These are phyloP conservation scores for Saccharomyces kudriavzevii DNA, from an alignment of 805 yeast genomes.

Conservation along the genomic window DNA sequence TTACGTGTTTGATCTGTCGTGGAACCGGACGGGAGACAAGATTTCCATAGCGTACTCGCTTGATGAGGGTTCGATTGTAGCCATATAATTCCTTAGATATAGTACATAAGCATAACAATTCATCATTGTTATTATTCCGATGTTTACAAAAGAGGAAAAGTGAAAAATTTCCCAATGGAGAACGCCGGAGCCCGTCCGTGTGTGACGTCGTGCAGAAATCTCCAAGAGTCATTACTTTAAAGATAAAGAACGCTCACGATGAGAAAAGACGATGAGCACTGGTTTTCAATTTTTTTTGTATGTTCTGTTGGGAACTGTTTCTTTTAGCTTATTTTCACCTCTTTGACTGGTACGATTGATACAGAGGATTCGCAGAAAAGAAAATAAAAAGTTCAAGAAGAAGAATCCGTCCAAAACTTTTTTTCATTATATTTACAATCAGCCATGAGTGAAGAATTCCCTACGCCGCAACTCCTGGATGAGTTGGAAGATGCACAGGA, in stretches of 20 bases:
- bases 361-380: neutral
- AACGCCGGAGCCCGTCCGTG: neutral
- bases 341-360: neutral
- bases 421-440: neutral
- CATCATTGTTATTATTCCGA: neutral
- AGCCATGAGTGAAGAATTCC: slow-evolving; percentile 29
- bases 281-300: neutral
- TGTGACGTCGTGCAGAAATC: neutral
- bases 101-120: neutral
- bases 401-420: neutral
- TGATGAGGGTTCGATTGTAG: slow-evolving; percentile 23
- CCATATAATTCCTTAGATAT: slow-evolving; percentile 5
- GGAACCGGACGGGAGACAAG: slow-evolving; percentile 26
- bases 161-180: neutral
- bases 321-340: neutral
- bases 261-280: neutral
- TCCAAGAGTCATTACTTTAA: neutral
- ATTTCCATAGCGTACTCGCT: slow-evolving; percentile 30
- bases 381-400: neutral
- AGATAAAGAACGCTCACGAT: neutral
- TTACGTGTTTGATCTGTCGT: slow-evolving; percentile 29
- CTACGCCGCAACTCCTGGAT: slow-evolving; percentile 29
- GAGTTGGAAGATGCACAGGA: slow-evolving; percentile 12
- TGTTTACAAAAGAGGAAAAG: neutral
- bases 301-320: neutral